Conservation (phyloP, 2,329 filamentous ascomycete genomes). For the Myriosclerotinia duriaeana region DNA sequence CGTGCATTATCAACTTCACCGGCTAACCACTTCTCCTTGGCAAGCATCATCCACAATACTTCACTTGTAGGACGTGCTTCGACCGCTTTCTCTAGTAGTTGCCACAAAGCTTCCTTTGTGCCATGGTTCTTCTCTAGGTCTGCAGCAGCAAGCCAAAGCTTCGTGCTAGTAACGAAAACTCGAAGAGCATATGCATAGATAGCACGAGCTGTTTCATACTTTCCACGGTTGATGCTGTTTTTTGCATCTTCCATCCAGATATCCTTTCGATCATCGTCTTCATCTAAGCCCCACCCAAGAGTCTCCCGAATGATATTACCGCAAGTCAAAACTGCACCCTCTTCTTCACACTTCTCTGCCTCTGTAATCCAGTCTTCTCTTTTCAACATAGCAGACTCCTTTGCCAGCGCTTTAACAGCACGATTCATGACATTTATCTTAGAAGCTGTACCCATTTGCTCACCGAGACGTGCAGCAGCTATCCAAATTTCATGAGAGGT, state of each 20-base stretch:
- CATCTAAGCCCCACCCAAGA: constrained; percentile 87
- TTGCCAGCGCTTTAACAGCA: constrained; percentile 82
- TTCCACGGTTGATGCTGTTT: constrained; percentile 74
- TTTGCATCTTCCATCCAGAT: constrained; percentile 95
- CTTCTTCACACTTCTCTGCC: constrained; percentile 91
- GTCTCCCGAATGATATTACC: constrained; percentile 89
- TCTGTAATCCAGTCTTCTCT: constrained; percentile 96
- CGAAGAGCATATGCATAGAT: constrained; percentile 91
- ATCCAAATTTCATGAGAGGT: constrained; percentile 97
- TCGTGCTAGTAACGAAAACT: constrained; percentile 84
- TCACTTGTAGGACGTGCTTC: constrained; percentile 91
- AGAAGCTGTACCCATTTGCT: constrained; percentile 75
- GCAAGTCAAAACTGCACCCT: constrained; percentile 83
- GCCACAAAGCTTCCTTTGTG: constrained; percentile 76
- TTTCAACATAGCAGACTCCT: constrained; percentile 94
- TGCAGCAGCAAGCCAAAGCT: constrained; percentile 85
- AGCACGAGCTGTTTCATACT: constrained; percentile 85
- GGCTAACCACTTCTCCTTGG: constrained; percentile 89
- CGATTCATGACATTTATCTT: constrained; percentile 94
- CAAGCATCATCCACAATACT: constrained; percentile 92
- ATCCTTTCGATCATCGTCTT: constrained; percentile 94
- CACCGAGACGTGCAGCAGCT: constrained; percentile 84
- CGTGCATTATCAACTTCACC: constrained; percentile 86
- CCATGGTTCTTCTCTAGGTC: constrained; percentile 91
- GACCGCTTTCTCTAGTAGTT: constrained; percentile 86